Evolutionary conservation across 2,329 filamentous ascomycete species (phyloP), one percentile per base, ranked within the genome.

Genomic region (Sporothrix inflata): DNA sequence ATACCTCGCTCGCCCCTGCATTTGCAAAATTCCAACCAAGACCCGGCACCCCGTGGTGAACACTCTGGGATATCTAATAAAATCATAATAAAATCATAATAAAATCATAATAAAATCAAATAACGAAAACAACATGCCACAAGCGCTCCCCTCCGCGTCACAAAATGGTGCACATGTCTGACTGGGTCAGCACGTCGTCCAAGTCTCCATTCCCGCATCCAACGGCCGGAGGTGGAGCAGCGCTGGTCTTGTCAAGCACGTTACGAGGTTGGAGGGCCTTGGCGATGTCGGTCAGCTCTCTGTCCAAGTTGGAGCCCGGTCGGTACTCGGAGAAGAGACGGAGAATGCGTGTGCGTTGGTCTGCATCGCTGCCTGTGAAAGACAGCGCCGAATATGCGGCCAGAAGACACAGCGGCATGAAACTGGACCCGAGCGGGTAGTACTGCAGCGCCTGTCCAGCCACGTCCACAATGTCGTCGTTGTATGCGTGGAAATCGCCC

Each of bases 391-490:
- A 24, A 11, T 69, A 74, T 16, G 74, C 71, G 1, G 24, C 71
- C 1, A 75, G 42, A n/a, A 75, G 67, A 30, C 30, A 74, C 14
- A 74, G 11, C 0, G 74, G 74, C 69, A 75, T 73, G 19, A 61
- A 57, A n/a, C 74, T 73, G 3, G 74, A 70, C 6, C 74, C 74
- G 1, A 75, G 68, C 1, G 74, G 74, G 2, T 67, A 67, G 57
- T 75, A 75, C 61, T 73, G 74, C 3, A 69, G 14, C 0, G 73
- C 71, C 14, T 70, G 65, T 30, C 53, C 70, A 6, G 73, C 71
- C 1, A 72, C 21, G 11, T 27, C n/a, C 19, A 51, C 49, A 9
- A 74, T 45, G 30, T 73, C 55, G n/a, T 73, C 65, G 30, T 65
- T 45, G 24, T 61, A 73, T 4, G 27, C 65, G 1, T 16, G 3